Evolutionary conservation across 305 asterid species (phyloP), one percentile per base, ranked within the genome.

Genomic region (Ruellia speciosa): DNA sequence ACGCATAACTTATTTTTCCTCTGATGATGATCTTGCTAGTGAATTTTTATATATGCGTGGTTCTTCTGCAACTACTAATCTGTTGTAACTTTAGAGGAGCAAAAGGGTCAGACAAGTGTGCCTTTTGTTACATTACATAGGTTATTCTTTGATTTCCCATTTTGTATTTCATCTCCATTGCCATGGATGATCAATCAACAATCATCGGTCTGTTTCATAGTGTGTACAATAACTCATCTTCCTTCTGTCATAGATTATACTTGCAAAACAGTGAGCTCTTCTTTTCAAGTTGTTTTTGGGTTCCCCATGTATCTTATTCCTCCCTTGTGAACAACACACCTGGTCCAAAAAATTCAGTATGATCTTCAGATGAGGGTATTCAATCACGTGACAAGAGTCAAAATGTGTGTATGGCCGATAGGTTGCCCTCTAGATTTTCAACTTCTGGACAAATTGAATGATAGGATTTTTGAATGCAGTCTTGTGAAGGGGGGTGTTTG

Each of bases 111-210:
- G 54, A 37, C 18, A 52, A 53, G 51, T 43, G 50, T 59, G 52
- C 15, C 45, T 13, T 51, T 60, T 62, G 50, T 11, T 52, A 34
- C 50, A 57, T 52, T 39, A 34, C 55, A 57, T 52, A 18, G 62
- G 59, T 59, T 52, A 73, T 73, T 73, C 75, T 74, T 70, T 46
- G 70, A 66, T 69, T 66, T 58, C 10, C 62, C 60, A 49, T 60
- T 57, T 18, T 35, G 68, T 59, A 62, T 58, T 54, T 56, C 18
- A 17, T 58, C 16, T 43, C 59, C 35, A 52, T 65, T 67, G 66
- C 59, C 58, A 54, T 37, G 41, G 12, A 6, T 7, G 41, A 37
- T 37, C 2, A 10, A 37, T 37, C 41, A 6, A 7, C 12, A 37
- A 51, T 14, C 5, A 16, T 7, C 15, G 0, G 48, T 43, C 6